Percentiles rank a stretch among this genome's conserved stretches.
phyloP scores from a whole-genome alignment of 345 rosid species.

The Gossypium sturtianum region DNA sequence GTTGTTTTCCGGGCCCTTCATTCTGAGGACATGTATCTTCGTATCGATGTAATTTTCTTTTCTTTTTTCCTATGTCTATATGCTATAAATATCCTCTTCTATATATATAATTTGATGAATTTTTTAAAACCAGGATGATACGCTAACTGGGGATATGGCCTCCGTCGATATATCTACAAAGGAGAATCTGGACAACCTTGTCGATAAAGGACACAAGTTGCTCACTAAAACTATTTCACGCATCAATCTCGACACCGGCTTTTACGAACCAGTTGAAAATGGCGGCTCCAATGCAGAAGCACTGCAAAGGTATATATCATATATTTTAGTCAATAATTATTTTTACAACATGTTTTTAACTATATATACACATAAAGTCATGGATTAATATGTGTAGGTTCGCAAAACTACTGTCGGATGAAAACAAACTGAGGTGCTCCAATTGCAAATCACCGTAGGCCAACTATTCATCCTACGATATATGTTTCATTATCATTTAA shows the following conservation, averaged over 20 bases:
- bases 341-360: no score
- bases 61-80: not conserved
- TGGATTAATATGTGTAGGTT: conserved; percentile 21
- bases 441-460: not conserved
- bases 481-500: not conserved
- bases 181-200: conserved; percentile 46
- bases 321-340: not conserved
- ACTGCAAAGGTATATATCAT: conserved; percentile 37
- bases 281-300: conserved; percentile 50
- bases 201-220: conserved; percentile 36
- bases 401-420: conserved; percentile 48
- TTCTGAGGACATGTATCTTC: conserved; percentile 52
- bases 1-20: conserved; percentile 51
- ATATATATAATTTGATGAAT: no score
- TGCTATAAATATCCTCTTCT: not conserved
- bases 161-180: conserved; percentile 44
- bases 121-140: not conserved
- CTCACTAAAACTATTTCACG: conserved; percentile 37
- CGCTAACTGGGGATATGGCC: conserved; percentile 34
- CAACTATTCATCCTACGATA: not conserved
- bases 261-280: conserved; percentile 39
- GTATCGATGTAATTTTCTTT: conserved; percentile 47
- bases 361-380: no score
- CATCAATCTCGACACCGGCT: conserved; percentile 43
- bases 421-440: conserved; percentile 32